Evolutionary conservation across 1,284 basidiomycete genomes (phyloP).

Genomic region (Malassezia psittaci): DNA sequence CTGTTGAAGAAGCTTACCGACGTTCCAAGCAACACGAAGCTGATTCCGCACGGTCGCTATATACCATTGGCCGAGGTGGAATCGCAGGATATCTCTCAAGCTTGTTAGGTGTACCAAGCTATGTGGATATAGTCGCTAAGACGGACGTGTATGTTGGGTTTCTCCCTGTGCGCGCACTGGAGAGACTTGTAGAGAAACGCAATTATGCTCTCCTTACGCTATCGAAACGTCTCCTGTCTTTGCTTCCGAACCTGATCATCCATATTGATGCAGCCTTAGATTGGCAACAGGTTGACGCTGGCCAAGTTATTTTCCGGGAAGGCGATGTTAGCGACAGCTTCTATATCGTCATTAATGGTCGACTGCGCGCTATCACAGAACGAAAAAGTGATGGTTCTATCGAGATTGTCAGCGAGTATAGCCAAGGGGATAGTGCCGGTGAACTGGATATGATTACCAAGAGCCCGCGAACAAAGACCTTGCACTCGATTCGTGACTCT

Average conservation of each 20-base stretch:
- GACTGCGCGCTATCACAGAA: conserved; percentile 66
- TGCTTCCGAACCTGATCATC: conserved; percentile 84
- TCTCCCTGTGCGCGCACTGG: conserved; percentile 74
- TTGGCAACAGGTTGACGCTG: conserved; percentile 93
- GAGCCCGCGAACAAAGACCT: conserved; percentile 72
- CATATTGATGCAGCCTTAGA: conserved; percentile 96
- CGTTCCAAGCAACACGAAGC: neutral
- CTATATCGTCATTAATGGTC: conserved; percentile 94
- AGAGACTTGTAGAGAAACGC: conserved; percentile 77
- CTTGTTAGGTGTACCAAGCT: conserved; percentile 78
- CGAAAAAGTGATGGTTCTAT: conserved; percentile 53
- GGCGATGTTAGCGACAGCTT: conserved; percentile 84
- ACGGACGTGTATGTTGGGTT: conserved; percentile 95
- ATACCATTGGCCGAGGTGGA: conserved; percentile 81
- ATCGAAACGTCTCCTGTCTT: conserved; percentile 86
- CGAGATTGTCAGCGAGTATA: conserved; percentile 80
- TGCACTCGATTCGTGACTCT: conserved; percentile 94
- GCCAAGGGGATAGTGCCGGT: conserved; percentile 63
- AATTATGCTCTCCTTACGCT: conserved; percentile 91
- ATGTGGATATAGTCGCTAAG: conserved; percentile 91
- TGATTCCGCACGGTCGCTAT: conserved; percentile 52
- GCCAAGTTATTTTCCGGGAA: conserved; percentile 79
- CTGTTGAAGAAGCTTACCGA: neutral
- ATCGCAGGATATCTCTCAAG: conserved; percentile 97
- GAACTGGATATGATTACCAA: conserved; percentile 97